Evolutionary conservation across 306 rosid species (phyloP).

Genomic region (Betula pendula): DNA sequence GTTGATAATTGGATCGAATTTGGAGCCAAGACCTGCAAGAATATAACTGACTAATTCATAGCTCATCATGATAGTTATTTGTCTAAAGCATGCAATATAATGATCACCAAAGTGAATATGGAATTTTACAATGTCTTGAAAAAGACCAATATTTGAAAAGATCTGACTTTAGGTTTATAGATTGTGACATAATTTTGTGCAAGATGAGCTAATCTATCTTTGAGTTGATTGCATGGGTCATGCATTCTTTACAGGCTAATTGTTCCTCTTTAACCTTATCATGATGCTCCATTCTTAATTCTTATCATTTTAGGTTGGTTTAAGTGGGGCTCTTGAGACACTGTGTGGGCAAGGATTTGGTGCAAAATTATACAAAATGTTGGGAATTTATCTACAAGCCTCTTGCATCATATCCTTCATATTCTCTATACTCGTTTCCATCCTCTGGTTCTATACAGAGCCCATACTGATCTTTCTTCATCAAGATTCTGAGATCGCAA

Average conservation of each 20-base stretch:
- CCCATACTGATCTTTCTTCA: slow-evolving; percentile 54
- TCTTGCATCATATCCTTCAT: slow-evolving; percentile 62
- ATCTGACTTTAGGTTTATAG: not conserved
- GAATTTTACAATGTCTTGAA: not conserved
- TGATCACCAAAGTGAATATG: not conserved
- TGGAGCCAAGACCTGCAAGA: no score
- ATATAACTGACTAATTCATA: no score
- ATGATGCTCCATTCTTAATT: slow-evolving; percentile 2
- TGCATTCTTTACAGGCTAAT: not conserved
- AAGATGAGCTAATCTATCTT: no score
- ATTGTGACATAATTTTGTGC: not conserved
- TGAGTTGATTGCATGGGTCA: not conserved
- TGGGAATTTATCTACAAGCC: slow-evolving; percentile 84
- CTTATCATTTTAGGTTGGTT: slow-evolving; percentile 53
- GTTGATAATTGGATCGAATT: no score
- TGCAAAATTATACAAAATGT: slow-evolving; percentile 48
- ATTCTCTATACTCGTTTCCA: slow-evolving; percentile 52
- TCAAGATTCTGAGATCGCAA: slow-evolving; percentile 64
- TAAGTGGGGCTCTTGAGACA: slow-evolving; percentile 88
- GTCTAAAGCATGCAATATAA: no score
- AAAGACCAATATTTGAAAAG: not conserved
- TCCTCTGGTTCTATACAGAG: slow-evolving; percentile 66
- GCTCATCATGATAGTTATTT: no score
- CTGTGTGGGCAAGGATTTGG: slow-evolving; percentile 88
- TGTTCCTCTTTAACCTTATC: not conserved